Conservation (phyloP, 345 rosid species). For the Combretum micranthum region DNA sequence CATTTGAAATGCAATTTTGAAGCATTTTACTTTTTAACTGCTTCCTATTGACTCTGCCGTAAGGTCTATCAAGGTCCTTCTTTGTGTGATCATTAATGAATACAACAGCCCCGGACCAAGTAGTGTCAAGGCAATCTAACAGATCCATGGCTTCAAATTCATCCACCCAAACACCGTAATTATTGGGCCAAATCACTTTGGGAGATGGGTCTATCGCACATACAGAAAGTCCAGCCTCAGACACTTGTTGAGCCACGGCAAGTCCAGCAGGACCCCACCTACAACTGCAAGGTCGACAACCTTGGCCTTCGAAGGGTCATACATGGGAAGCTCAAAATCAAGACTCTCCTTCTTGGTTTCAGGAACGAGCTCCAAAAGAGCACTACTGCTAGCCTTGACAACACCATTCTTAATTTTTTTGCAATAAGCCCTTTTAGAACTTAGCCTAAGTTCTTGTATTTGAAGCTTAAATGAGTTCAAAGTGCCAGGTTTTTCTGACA, state of each 20-base stretch:
- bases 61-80: slow-evolving; percentile 75
- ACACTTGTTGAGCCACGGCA: slow-evolving; percentile 93
- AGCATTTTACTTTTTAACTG: slow-evolving; percentile 91
- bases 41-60: slow-evolving; percentile 93
- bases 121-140: slow-evolving; percentile 89
- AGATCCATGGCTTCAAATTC: slow-evolving; percentile 97
- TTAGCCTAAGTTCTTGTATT: slow-evolving; percentile 34
- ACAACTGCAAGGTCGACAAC: slow-evolving; percentile 86
- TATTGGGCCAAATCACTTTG: slow-evolving; percentile 92
- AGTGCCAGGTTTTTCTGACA: slow-evolving; percentile 34
- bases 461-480: slow-evolving; percentile 32
- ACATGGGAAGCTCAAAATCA: slow-evolving; percentile 78
- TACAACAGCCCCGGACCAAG: slow-evolving; percentile 95
- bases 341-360: slow-evolving; percentile 84
- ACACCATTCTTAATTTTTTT: slow-evolving; percentile 25
- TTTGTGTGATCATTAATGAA: slow-evolving; percentile 41
- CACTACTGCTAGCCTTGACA: slow-evolving; percentile 38
- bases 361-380: slow-evolving; percentile 88
- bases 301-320: slow-evolving; percentile 49
- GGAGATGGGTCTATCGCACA: slow-evolving; percentile 90
- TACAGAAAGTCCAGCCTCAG: slow-evolving; percentile 88
- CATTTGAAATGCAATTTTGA: slow-evolving; percentile 71
- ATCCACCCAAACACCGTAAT: slow-evolving; percentile 98
- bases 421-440: slow-evolving; percentile 27
- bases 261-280: slow-evolving; percentile 99